Evolutionary conservation across 768 basidiomycete genomes (phyloP).

Genomic region (Phallus indusiatus): DNA sequence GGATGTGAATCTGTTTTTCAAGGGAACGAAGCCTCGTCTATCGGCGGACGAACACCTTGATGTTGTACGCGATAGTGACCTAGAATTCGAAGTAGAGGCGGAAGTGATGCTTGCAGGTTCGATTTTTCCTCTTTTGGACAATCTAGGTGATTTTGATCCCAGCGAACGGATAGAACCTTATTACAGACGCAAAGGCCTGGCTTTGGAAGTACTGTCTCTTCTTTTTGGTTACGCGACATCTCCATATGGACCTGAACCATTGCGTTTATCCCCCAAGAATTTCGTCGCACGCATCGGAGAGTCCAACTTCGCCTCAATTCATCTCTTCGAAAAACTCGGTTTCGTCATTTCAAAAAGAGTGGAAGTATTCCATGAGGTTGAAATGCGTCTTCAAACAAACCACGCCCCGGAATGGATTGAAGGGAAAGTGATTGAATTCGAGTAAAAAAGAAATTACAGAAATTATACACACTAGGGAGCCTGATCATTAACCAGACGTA

Average conservation of each 20-base stretch:
- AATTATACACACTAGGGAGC: no score
- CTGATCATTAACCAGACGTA: no score
- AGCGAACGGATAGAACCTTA: conserved; percentile 36
- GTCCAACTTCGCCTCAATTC: conserved; percentile 58
- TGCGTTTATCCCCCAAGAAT: conserved; percentile 35
- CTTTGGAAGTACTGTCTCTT: conserved; percentile 50
- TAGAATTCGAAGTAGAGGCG: conserved; percentile 58
- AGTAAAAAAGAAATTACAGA: no score
- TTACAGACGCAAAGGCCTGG: conserved; percentile 63
- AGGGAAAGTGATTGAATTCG: conserved; percentile 1
- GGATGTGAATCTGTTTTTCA: conserved; percentile 87
- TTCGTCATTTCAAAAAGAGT: conserved; percentile 60
- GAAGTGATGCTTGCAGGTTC: conserved; percentile 96
- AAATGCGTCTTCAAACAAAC: conserved; percentile 44
- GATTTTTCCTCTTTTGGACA: conserved; percentile 21
- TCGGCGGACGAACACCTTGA: conserved; percentile 24
- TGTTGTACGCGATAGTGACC: conserved; percentile 21
- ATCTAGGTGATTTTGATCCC: neutral
- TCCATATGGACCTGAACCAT: conserved; percentile 19
- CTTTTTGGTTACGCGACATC: conserved; percentile 60
- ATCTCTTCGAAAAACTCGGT: conserved; percentile 67
- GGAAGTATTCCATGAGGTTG: conserved; percentile 74
- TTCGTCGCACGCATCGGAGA: conserved; percentile 67
- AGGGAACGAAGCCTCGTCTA: conserved; percentile 32
- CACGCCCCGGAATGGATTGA: neutral